Base-by-base conservation (phyloP, 495 filamentous ascomycete genomes). In the Rostrohypoxylon terebratum region DNA sequence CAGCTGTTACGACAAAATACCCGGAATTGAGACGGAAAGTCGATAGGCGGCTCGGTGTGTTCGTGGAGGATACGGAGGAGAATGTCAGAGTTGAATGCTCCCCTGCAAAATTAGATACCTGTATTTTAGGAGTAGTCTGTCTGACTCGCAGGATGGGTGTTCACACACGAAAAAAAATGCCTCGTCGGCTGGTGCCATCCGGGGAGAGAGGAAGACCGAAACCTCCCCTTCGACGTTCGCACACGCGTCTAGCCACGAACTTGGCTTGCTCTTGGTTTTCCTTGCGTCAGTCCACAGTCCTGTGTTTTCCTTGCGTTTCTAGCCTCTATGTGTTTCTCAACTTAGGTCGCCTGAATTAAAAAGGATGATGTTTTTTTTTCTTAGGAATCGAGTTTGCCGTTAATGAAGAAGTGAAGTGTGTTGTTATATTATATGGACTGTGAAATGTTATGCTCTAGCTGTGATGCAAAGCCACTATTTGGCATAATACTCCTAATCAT, bases 111-210 rank as follows among this genome's bases (percentile, higher is more conserved):
- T 74, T 75, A 79, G 75, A 79, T 75, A 75, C 69, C 72, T 81
- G 79, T 81, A 81, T 79, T 79, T 75, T 79, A 79, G 71, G 71
- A 75, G 75, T 71, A 68, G 65, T 63, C 53, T 34, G 63, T 74
- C 64, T 62, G 45, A 63, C 71, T 75, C 71, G 58, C 40, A 59
- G 68, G 62, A 76, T 68, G 58, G 66, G 62, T 70, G 61, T 68
- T 50, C 60, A 59, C 65, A 42, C 58, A 42, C 28, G 28, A 28
- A 28, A 28, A 28, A 28, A 28, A 5, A 4, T 67, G 75, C 66
- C 75, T 75, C 65, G 63, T 62, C 57, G 74, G 69, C 74, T 71
- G 25, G 71, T 74, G 60, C 69, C 71, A 67, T 72, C 68, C 65
- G 58, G 63, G 42, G 59, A 67, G 68, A 59, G 61, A 54, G 68